phyloP scores from a whole-genome alignment of 371 early-diverging fungal genomes.

The Apophysomyces sp. region DNA sequence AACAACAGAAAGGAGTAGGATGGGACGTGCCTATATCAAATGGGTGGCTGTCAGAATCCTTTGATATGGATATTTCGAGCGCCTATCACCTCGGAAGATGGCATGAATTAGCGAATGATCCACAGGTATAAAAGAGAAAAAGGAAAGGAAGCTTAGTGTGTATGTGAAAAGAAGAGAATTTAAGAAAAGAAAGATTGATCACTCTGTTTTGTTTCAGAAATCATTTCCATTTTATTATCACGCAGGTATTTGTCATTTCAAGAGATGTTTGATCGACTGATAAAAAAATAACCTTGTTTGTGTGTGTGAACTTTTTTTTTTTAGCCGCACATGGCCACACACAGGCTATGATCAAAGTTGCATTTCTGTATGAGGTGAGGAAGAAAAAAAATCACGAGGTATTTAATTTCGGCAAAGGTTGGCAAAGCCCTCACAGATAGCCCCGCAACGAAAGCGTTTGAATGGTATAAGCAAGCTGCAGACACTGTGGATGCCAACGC shows the following conservation, averaged over 20 bases:
- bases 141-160: background rate
- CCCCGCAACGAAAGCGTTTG: constrained; percentile 41
- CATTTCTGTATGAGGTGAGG: constrained; percentile 37
- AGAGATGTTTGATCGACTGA: background rate
- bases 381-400: background rate
- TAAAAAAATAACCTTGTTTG: background rate
- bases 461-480: constrained; percentile 45
- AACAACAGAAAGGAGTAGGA: constrained; percentile 33
- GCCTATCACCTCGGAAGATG: constrained; percentile 43
- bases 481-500: constrained; percentile 14
- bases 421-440: constrained; percentile 19
- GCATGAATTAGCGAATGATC: constrained; percentile 28
- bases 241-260: constrained; percentile 4
- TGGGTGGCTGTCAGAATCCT: constrained; percentile 22
- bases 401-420: background rate
- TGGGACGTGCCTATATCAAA: constrained; percentile 28
- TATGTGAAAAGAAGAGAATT: too few species aligned
- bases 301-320: background rate
- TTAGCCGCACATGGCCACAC: constrained; percentile 46
- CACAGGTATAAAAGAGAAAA: background rate
- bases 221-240: constrained; percentile 32
- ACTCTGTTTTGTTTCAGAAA: constrained; percentile 20
- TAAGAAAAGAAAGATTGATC: background rate
- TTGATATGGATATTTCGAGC: constrained; percentile 44
- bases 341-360: constrained; percentile 45